Evolutionary conservation across 257 asterid species (phyloP), one percentile per base, ranked within the genome.

Genomic region (Rauvolfia tetraphylla): DNA sequence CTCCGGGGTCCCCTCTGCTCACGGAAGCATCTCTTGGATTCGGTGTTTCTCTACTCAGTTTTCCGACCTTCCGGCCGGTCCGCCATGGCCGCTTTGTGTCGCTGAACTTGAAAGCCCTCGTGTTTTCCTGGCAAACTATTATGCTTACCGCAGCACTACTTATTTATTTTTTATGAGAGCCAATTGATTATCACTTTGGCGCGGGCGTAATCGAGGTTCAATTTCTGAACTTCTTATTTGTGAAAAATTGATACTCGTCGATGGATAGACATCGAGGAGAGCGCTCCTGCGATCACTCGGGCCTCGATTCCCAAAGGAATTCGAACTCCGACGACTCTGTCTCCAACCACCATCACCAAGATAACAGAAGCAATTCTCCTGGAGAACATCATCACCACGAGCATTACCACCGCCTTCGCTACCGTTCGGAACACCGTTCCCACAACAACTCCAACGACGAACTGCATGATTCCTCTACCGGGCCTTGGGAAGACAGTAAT

Each of bases 181-280:
- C 38, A 29, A 59, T 46, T 46, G 53, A 2, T 13, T 46, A 1
- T 5, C 10, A 5, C 14, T 44, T 13, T 61, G 36, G 66, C n/a
- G 44, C 5, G 18, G 39, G 23, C 34, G 68, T 62, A 62, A 62
- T 62, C 39, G 31, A 65, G 46, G 70, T 65, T 65, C 41, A 22
- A 10, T 67, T 38, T 36, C 31, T 66, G 49, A 25, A 59, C 66
- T 46, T 11, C 46, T 41, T 41, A 41, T 41, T 41, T 41, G 6
- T 8, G 46, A 4, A 27, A 20, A 53, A 61, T 27, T 29, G 20
- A 13, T 17, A 42, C 33, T 31, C n/a, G 51, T 31, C 44, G 51
- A 72, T 77, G 81, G 82, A 78, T 62, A 31, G 59, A n/a, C 63
- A 61, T 25, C 48, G 53, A 39, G 73, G 77, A 41, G 78, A 79